These are phyloP conservation scores for Tylopilus felleus DNA, from an alignment of 768 basidiomycete genomes.

Conservation along the genomic window DNA sequence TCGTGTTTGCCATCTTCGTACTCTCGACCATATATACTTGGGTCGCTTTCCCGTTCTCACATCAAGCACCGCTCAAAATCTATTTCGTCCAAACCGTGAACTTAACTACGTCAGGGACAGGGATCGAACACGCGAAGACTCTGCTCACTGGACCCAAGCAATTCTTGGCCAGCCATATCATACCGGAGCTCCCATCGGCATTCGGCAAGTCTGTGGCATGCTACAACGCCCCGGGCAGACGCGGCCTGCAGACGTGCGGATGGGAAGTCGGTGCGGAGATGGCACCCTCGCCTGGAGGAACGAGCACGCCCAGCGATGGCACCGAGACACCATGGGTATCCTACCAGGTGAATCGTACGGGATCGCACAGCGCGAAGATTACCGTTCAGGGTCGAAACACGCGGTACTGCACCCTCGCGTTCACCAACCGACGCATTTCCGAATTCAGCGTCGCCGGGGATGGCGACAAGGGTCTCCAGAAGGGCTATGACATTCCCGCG, in stretches of 20 bases:
- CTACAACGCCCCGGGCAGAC: conserved; percentile 18
- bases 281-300: conserved; percentile 39
- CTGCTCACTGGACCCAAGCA: conserved; percentile 42
- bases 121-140: conserved; percentile 37
- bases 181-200: conserved; percentile 53
- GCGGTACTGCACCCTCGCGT: conserved; percentile 58
- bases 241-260: conserved; percentile 44
- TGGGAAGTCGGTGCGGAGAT: conserved; percentile 42
- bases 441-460: conserved; percentile 39
- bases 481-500: conserved; percentile 37
- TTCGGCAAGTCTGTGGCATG: conserved; percentile 36
- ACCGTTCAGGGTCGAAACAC: conserved; percentile 56
- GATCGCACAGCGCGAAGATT: conserved; percentile 46
- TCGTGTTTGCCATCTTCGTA: conserved; percentile 41
- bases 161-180: conserved; percentile 42
- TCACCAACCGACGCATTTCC: conserved; percentile 45
- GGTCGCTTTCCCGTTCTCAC: conserved; percentile 60
- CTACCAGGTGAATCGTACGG: conserved; percentile 39
- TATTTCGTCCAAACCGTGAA: conserved; percentile 65
- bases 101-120: conserved; percentile 32
- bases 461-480: conserved; percentile 36
- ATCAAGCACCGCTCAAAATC: conserved; percentile 59
- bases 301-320: background rate
- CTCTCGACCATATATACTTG: conserved; percentile 42
- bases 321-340: conserved; percentile 40